A percentile compares a stretch with the other conserved stretches of the same genome.
Conservation (phyloP, 163 green algal species). For the Chlamydomonas reinhardtii region DNA sequence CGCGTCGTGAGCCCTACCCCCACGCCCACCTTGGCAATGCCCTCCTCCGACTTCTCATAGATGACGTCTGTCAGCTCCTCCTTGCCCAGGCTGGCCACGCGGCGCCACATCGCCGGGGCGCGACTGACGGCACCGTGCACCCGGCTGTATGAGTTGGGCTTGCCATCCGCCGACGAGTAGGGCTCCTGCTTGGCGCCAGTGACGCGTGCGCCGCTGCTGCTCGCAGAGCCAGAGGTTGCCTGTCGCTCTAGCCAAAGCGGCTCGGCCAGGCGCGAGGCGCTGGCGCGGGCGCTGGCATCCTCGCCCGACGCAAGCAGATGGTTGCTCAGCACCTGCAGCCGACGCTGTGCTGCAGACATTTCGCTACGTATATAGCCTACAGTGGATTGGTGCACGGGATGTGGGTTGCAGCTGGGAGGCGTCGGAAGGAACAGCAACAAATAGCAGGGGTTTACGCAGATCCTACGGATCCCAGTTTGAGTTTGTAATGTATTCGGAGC, state of each 20-base stretch:
- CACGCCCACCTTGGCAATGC: constrained; percentile 90
- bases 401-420: too few relatives aligned
- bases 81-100: constrained; percentile 65
- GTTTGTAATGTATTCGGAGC: too few relatives aligned
- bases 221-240: background rate
- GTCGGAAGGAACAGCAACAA: too few relatives aligned
- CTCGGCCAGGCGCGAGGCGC: background rate
- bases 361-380: background rate
- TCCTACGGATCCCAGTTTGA: too few relatives aligned
- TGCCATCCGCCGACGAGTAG: constrained; percentile 68
- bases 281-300: background rate
- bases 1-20: too few relatives aligned
- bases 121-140: constrained; percentile 90
- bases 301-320: constrained; percentile 11
- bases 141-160: constrained; percentile 79
- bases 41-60: constrained; percentile 93
- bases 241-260: background rate
- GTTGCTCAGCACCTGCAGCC: constrained; percentile 33
- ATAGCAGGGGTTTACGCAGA: too few relatives aligned
- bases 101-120: constrained; percentile 74
- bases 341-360: constrained; percentile 14
- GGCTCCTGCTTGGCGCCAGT: constrained; percentile 8
- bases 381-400: too few relatives aligned
- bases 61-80: constrained; percentile 88
- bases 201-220: background rate